phyloP scores from a whole-genome alignment of 768 basidiomycete genomes.

The Terana coerulea region DNA sequence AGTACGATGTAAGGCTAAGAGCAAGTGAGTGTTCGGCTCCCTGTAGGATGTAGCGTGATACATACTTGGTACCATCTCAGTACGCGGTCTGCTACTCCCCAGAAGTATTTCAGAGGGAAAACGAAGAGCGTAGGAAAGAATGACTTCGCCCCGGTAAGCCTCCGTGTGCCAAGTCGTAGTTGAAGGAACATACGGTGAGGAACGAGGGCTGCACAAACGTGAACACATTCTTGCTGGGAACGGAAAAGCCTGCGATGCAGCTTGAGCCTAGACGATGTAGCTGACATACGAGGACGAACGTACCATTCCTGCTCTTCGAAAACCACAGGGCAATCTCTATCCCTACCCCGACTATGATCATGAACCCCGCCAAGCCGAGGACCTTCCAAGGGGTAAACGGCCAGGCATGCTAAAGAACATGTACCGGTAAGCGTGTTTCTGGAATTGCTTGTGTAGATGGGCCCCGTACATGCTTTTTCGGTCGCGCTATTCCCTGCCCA shows the following conservation, averaged over 20 bases:
- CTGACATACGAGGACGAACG: slow-evolving; percentile 7
- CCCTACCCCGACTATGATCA: slow-evolving; percentile 44
- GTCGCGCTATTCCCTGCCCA: neutral
- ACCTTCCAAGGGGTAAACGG: slow-evolving; percentile 6
- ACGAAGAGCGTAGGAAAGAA: slow-evolving; percentile 55
- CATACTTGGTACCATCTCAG: slow-evolving; percentile 57
- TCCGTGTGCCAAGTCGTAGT: neutral
- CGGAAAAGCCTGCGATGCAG: slow-evolving; percentile 43
- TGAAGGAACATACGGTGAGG: slow-evolving; percentile 37
- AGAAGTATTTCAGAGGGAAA: slow-evolving; percentile 46
- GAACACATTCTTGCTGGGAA: slow-evolving; percentile 48
- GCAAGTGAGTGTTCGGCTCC: slow-evolving; percentile 3
- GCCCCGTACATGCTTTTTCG: neutral
- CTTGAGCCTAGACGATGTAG: too few species aligned
- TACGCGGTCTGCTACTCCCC: slow-evolving; percentile 51
- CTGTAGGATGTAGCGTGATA: neutral
- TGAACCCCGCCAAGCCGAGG: slow-evolving; percentile 30
- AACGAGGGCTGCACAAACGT: slow-evolving; percentile 42
- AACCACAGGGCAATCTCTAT: slow-evolving; percentile 43
- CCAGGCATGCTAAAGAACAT: neutral
- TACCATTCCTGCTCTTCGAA: slow-evolving; percentile 42
- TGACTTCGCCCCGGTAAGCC: too few species aligned
- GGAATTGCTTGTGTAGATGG: neutral
- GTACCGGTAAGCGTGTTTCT: neutral
- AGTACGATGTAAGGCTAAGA: slow-evolving; percentile 60